Evolutionary conservation across 2,329 filamentous ascomycete genomes (phyloP), one percentile per base, ranked within the genome.

Genomic region (Epicoccum sorghinum): DNA sequence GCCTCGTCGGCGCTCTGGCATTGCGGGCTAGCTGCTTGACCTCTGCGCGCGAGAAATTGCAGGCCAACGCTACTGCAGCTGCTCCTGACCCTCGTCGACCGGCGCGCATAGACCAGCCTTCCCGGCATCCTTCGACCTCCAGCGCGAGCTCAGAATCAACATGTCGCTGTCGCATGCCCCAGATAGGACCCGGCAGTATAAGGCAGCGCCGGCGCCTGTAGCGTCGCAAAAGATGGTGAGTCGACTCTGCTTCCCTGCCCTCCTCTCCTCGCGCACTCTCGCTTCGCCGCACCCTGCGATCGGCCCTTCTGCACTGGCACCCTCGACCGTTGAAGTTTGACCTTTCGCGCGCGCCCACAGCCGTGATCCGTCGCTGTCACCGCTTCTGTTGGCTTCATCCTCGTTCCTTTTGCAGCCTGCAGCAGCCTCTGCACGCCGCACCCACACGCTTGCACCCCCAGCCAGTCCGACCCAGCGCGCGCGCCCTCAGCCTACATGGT

Each of bases 151-250:
- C 63, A 75, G 64, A 70, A 75, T 71, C 73, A 73, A 73, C 53
- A 60, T 67, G 74, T 77, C 74, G 69, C 71, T 70, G 70, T 72
- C 71, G 65, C 68, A 68, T 67, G 64, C 67, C 59, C 68, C 68
- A 68, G 73, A 77, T 70, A 73, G 73, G 70, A 52, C 70, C 66
- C 71, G 72, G 63, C 74, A 71, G 70, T 76, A 76, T 76, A 76
- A 76, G 73, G 73, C 76, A 75, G 72, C 74, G 66, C 70, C 73
- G 71, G 74, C 71, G 71, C 73, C 74, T 73, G 72, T 72, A 73
- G 73, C 73, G 72, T 73, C 70, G 68, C 72, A 70, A 51, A 71
- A 71, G 65, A 71, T 75, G 68, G 75, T 77, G 69, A 76, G 75
- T 76, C 67, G 70, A 72, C 70, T 75, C 64, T 68, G 61, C 63